phyloP scores from a whole-genome alignment of 139 green algal genomes.

The Dunaliella primolecta region DNA sequence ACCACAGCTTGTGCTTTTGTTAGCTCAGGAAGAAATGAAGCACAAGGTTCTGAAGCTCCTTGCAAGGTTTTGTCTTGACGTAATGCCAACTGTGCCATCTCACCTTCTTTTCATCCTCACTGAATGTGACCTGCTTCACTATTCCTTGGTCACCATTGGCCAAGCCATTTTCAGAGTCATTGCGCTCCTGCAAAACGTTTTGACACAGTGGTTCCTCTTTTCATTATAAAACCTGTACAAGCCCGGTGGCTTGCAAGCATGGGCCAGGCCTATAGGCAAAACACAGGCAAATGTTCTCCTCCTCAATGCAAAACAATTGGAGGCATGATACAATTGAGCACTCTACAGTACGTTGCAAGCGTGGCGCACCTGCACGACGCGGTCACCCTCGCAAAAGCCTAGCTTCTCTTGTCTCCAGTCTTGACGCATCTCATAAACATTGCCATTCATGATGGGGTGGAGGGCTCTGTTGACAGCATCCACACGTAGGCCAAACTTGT shows the following conservation, averaged over 20 bases:
- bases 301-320: not conserved
- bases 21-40: not conserved
- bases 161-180: not conserved
- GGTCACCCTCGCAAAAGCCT: not conserved
- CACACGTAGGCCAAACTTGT: not conserved
- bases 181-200: not conserved
- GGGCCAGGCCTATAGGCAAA: not conserved
- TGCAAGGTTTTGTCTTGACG: not conserved
- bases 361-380: not conserved
- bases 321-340: not conserved
- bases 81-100: not conserved
- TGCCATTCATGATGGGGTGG: not conserved
- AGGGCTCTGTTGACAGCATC: not conserved
- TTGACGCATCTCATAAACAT: not conserved
- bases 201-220: too few relatives aligned
- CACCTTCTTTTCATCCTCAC: not conserved
- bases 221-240: not conserved
- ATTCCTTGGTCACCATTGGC: not conserved
- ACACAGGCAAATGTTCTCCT: not conserved
- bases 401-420: not conserved
- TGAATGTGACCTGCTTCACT: not conserved
- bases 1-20: not conserved
- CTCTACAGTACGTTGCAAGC: not conserved
- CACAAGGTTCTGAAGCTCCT: not conserved
- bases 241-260: not conserved